Percentiles rank a stretch among this genome's conserved stretches.
phyloP scores from a whole-genome alignment of 345 rosid species.

The Litchi chinensis region DNA sequence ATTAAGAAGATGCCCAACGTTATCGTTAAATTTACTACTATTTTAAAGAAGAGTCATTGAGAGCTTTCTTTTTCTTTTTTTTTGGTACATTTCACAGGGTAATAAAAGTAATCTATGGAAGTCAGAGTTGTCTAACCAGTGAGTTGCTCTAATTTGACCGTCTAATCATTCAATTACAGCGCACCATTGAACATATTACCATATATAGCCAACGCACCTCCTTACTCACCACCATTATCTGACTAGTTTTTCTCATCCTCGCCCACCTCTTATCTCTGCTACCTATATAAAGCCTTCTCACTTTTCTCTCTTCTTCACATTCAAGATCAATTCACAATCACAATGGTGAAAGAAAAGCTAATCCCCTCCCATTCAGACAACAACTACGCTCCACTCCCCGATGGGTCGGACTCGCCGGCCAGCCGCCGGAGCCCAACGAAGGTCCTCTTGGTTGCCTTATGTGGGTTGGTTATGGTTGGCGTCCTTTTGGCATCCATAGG shows the following conservation, averaged over 20 bases:
- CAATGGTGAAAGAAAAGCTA: constrained; percentile 27
- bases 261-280: neutral
- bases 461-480: constrained; percentile 39
- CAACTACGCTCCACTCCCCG: constrained; percentile 23
- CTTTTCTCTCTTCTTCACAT: neutral
- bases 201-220: neutral
- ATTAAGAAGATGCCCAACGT: too few relatives aligned
- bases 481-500: constrained; percentile 33
- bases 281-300: neutral
- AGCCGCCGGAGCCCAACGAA: constrained; percentile 31
- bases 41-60: too few relatives aligned
- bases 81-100: too few relatives aligned
- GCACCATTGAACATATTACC: neutral
- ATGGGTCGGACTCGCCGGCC: neutral
- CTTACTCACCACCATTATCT: neutral
- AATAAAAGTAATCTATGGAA: too few relatives aligned
- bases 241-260: neutral
- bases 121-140: too few relatives aligned
- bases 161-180: neutral
- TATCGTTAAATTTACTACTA: too few relatives aligned
- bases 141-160: neutral
- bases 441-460: constrained; percentile 22
- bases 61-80: too few relatives aligned
- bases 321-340: too few relatives aligned
- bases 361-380: constrained; percentile 17